Percentiles rank a stretch among this genome's conserved stretches.
Conservation (phyloP, 2,329 filamentous ascomycete species). For the Incumbomyces delicatus region DNA sequence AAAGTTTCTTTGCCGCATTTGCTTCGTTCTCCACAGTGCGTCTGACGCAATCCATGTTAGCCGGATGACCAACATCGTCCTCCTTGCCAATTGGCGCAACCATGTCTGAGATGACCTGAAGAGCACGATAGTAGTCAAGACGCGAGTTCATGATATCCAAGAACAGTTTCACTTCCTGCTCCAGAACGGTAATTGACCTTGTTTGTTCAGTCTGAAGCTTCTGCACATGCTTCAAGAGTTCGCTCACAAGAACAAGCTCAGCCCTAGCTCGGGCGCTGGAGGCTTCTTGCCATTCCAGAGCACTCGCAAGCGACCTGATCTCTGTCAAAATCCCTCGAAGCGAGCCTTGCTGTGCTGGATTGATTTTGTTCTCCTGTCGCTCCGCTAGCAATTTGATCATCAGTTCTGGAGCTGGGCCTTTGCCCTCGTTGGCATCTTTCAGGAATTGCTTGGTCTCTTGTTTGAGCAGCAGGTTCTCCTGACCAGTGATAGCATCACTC, state of each 20-base stretch:
- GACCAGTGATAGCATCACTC: constrained; percentile 63
- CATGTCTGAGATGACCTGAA: constrained; percentile 83
- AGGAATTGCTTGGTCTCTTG: constrained; percentile 60
- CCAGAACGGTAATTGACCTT: constrained; percentile 41
- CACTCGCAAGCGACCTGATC: constrained; percentile 53
- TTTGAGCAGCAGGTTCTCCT: constrained; percentile 63
- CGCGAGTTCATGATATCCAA: constrained; percentile 72
- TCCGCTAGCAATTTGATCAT: constrained; percentile 40
- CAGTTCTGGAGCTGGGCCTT: constrained; percentile 64
- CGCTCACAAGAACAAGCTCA: constrained; percentile 57
- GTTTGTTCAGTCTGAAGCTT: constrained; percentile 42
- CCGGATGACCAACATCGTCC: constrained; percentile 43
- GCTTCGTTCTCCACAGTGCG: constrained; percentile 39
- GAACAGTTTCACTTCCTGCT: constrained; percentile 65
- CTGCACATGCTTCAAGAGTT: constrained; percentile 52
- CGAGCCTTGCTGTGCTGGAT: constrained; percentile 45
- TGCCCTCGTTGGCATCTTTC: constrained; percentile 48
- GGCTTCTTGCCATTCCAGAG: constrained; percentile 49
- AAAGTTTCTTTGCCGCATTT: constrained; percentile 48
- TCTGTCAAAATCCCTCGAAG: constrained; percentile 62
- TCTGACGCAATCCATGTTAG: constrained; percentile 42
- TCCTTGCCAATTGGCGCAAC: constrained; percentile 64
- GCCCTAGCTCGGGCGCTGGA: constrained; percentile 47
- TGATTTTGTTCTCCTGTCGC: constrained; percentile 36
- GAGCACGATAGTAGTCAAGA: constrained; percentile 79